A percentile compares a stretch with the other conserved stretches of the same genome.
These are phyloP conservation scores for Globisporangium canariense DNA, from an alignment of 352 stramenopile species.

Conservation along the genomic window DNA sequence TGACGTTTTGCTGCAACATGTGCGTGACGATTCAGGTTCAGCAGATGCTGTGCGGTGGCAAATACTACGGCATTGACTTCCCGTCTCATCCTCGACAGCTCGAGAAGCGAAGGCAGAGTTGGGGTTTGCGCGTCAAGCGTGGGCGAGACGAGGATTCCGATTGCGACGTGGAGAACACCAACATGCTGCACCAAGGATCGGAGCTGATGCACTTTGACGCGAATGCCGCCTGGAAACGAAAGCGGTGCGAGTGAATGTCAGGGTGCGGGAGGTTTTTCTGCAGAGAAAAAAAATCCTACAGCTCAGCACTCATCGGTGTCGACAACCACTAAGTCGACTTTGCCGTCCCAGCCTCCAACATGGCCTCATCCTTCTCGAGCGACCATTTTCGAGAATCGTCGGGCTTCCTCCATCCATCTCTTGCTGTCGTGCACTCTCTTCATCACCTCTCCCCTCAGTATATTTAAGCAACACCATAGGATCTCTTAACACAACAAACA, in stretches of 20 bases:
- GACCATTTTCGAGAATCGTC: neutral
- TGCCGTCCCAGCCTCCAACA: neutral
- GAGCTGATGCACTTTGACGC: conserved; percentile 40
- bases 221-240: conserved; percentile 55
- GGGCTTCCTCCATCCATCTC: neutral
- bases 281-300: neutral
- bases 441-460: conserved; percentile 20
- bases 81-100: conserved; percentile 50
- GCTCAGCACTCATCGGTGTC: neutral
- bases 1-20: conserved; percentile 1
- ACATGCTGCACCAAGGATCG: conserved; percentile 13
- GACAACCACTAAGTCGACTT: neutral
- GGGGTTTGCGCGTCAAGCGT: conserved; percentile 54
- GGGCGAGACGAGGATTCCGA: conserved; percentile 36
- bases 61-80: conserved; percentile 63
- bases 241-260: conserved; percentile 43
- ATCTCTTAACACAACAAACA: neutral
- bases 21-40: conserved; percentile 25
- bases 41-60: conserved; percentile 61
- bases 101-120: conserved; percentile 46
- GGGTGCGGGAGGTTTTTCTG: neutral
- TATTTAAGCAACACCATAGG: conserved; percentile 31
- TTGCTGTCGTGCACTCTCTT: conserved; percentile 5
- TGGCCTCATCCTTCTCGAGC: neutral
- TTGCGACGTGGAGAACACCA: conserved; percentile 33